phyloP scores from a whole-genome alignment of 106 monocot genomes.

The Cymbidium sinense region DNA sequence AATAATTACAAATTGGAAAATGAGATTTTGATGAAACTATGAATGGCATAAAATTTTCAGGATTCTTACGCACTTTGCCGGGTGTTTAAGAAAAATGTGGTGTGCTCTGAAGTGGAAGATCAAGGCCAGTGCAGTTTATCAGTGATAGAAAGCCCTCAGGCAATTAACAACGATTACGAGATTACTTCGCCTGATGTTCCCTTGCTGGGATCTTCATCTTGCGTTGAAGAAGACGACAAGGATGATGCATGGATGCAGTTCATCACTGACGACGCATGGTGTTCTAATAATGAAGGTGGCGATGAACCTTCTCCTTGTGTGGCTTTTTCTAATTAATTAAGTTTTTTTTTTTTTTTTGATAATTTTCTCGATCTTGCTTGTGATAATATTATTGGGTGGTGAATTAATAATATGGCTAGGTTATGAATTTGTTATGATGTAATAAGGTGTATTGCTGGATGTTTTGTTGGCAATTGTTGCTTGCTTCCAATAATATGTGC shows the following conservation, averaged over 20 bases:
- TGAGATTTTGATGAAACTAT: not conserved
- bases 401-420: not conserved
- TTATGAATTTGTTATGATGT: not conserved
- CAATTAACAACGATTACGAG: constrained; percentile 25
- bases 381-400: not conserved
- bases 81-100: constrained; percentile 88
- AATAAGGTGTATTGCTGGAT: not conserved
- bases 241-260: constrained; percentile 95
- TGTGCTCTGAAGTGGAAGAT: constrained; percentile 34
- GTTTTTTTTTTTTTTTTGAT: not conserved
- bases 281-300: constrained; percentile 30
- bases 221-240: constrained; percentile 57
- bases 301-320: constrained; percentile 26
- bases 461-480: not conserved
- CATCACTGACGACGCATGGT: constrained; percentile 89
- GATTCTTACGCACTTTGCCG: constrained; percentile 84
- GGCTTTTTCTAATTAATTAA: constrained; percentile 14
- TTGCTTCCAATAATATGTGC: not conserved
- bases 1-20: not conserved
- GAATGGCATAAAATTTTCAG: constrained; percentile 18
- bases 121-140: constrained; percentile 38
- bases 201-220: constrained; percentile 42
- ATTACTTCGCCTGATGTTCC: constrained; percentile 37
- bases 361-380: not conserved
- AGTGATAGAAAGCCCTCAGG: constrained; percentile 23